Percentiles rank a stretch among this genome's conserved stretches.
Evolutionary conservation across 257 asterid genomes (phyloP).

Genomic region (Solanum rostratum): DNA sequence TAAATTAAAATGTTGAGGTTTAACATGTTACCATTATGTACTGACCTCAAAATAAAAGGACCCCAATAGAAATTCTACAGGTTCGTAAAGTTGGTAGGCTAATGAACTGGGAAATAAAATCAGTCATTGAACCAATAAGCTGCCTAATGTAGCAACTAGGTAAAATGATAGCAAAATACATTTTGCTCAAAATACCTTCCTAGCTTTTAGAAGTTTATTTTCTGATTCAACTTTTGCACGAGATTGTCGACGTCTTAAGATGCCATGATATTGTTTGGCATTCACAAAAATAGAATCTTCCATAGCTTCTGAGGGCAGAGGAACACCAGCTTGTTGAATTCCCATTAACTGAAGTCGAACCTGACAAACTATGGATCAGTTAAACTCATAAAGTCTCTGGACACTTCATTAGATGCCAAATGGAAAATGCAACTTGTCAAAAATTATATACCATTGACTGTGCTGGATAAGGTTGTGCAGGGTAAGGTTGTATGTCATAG

Average conservation of each 20-base stretch:
- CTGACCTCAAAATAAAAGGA: background rate
- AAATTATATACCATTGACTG: constrained; percentile 58
- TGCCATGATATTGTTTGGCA: constrained; percentile 91
- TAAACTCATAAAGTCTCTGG: too few relatives aligned
- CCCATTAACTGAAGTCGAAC: constrained; percentile 90
- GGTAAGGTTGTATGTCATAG: constrained; percentile 60
- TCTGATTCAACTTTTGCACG: constrained; percentile 90
- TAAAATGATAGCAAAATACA: background rate
- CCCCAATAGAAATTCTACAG: background rate
- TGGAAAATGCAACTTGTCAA: background rate
- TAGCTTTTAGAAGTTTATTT: constrained; percentile 56
- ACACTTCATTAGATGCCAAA: background rate
- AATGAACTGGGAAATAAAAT: background rate
- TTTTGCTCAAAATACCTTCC: constrained; percentile 42
- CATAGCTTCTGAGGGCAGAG: constrained; percentile 66
- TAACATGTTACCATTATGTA: background rate
- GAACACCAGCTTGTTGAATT: constrained; percentile 79
- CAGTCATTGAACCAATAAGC: background rate
- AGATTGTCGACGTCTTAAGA: constrained; percentile 79
- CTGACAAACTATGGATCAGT: constrained; percentile 12
- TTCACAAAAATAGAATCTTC: constrained; percentile 93
- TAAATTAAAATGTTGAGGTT: background rate
- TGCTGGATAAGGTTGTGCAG: constrained; percentile 68
- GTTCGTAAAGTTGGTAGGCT: background rate
- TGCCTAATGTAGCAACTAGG: background rate